Percentiles rank a stretch among this genome's conserved stretches.
Evolutionary conservation across 164 flowering plant genomes (phyloP).

Genomic region (Vitis labrusca): DNA sequence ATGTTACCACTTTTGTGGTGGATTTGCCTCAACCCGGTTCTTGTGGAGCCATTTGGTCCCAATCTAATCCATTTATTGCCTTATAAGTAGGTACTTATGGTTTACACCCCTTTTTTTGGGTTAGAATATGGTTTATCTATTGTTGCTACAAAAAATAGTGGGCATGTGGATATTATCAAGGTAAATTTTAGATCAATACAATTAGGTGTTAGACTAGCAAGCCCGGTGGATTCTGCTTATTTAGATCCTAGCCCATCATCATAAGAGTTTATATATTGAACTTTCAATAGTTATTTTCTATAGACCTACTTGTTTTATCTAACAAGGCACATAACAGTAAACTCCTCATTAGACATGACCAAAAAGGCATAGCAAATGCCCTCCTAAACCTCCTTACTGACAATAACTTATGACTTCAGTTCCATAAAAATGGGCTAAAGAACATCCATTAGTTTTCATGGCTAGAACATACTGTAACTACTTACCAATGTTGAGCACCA

Average conservation of each 20-base stretch:
- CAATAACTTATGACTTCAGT: constrained; percentile 64
- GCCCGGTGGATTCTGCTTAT: too few relatives aligned
- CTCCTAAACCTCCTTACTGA: constrained; percentile 77
- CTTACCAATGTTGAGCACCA: constrained; percentile 67
- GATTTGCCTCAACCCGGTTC: constrained; percentile 51
- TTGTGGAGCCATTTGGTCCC: constrained; percentile 72
- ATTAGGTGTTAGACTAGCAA: too few relatives aligned
- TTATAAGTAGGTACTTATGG: constrained; percentile 81
- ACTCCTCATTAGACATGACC: constrained; percentile 68
- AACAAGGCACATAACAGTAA: constrained; percentile 63
- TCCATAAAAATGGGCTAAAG: constrained; percentile 63
- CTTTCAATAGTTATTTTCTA: too few relatives aligned
- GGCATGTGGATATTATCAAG: constrained; percentile 78
- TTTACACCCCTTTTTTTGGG: constrained; percentile 18
- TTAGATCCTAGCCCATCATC: too few relatives aligned
- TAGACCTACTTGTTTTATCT: not conserved
- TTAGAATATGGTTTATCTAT: constrained; percentile 14
- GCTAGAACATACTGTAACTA: constrained; percentile 77
- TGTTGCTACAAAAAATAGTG: constrained; percentile 76
- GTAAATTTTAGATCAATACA: constrained; percentile 16
- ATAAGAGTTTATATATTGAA: too few relatives aligned
- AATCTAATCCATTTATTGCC: not conserved
- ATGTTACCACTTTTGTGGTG: constrained; percentile 15
- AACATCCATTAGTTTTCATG: constrained; percentile 78
- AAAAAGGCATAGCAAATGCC: constrained; percentile 67